These are phyloP conservation scores for Aspergillus wentii DNA, from an alignment of 495 filamentous ascomycete genomes.

Conservation along the genomic window DNA sequence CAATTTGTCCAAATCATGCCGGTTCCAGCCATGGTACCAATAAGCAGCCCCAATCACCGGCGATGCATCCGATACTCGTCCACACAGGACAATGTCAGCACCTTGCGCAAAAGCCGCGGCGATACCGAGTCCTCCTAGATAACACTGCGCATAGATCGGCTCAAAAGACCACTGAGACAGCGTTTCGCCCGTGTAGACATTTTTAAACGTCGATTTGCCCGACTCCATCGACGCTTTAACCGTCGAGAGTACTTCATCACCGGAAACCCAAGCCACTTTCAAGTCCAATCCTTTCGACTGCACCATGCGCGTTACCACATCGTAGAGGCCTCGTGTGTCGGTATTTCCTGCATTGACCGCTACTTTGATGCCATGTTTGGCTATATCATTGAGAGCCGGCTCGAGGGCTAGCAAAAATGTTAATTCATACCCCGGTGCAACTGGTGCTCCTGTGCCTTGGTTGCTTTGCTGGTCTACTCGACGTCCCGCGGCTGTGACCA, in stretches of 20 bases:
- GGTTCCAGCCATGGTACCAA: conserved; percentile 45
- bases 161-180: conserved; percentile 47
- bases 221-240: conserved; percentile 32
- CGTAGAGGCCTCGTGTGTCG: conserved; percentile 43
- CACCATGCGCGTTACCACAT: conserved; percentile 42
- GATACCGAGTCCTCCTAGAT: conserved; percentile 50
- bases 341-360: conserved; percentile 55
- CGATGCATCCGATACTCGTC: conserved; percentile 51
- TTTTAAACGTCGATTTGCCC: conserved; percentile 38
- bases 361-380: conserved; percentile 48
- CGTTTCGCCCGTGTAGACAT: conserved; percentile 46
- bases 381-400: conserved; percentile 46
- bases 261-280: conserved; percentile 44
- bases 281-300: conserved; percentile 36
- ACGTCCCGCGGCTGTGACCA: conserved; percentile 38
- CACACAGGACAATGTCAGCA: conserved; percentile 55
- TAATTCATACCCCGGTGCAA: conserved; percentile 40
- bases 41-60: conserved; percentile 48
- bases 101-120: conserved; percentile 43
- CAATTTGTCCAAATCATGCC: conserved; percentile 40
- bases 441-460: not conserved
- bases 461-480: conserved; percentile 30
- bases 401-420: conserved; percentile 50
- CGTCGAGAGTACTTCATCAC: conserved; percentile 46
- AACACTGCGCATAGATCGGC: conserved; percentile 50